Percentiles rank a stretch among this genome's conserved stretches.
phyloP scores from a whole-genome alignment of 805 yeast species.

The Yamadazyma ubonensis region DNA sequence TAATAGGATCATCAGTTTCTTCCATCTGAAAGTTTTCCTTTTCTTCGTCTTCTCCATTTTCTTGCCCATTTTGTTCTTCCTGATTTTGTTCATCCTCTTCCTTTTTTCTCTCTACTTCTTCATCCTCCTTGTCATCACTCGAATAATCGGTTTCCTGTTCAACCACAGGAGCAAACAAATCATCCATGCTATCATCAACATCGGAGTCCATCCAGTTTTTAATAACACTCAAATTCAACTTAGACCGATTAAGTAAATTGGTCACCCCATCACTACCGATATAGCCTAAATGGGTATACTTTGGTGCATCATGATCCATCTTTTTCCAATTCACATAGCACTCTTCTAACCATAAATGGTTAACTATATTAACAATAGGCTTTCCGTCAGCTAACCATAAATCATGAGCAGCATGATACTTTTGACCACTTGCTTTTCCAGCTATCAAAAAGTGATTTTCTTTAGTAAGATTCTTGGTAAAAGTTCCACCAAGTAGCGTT shows the following conservation, averaged over 20 bases:
- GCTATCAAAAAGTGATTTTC: conserved; percentile 73
- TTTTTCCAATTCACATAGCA: conserved; percentile 60
- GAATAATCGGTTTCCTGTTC: conserved; percentile 20
- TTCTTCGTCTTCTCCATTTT: no score
- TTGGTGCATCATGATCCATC: conserved; percentile 44
- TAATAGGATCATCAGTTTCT: no score
- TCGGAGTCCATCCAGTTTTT: conserved; percentile 30
- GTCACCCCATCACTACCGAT: conserved; percentile 37
- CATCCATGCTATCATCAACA: conserved; percentile 20
- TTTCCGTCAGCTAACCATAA: conserved; percentile 51
- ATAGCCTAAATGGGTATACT: conserved; percentile 48
- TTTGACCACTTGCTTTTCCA: conserved; percentile 66
- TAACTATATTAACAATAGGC: conserved; percentile 52
- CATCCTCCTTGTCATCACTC: conserved; percentile 14
- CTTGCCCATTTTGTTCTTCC: neutral
- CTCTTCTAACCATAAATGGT: conserved; percentile 89
- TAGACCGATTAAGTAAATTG: conserved; percentile 53
- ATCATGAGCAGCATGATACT: conserved; percentile 64
- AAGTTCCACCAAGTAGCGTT: conserved; percentile 69
- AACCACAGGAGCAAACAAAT: conserved; percentile 16
- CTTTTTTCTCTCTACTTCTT: conserved; percentile 1
- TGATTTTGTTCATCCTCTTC: conserved; percentile 5
- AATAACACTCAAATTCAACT: conserved; percentile 43
- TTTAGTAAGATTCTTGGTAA: conserved; percentile 63
- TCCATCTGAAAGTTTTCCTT: no score